Evolutionary conservation across 768 basidiomycete genomes (phyloP), one percentile per base, ranked within the genome.

Genomic region (Psilocybe azurescens): DNA sequence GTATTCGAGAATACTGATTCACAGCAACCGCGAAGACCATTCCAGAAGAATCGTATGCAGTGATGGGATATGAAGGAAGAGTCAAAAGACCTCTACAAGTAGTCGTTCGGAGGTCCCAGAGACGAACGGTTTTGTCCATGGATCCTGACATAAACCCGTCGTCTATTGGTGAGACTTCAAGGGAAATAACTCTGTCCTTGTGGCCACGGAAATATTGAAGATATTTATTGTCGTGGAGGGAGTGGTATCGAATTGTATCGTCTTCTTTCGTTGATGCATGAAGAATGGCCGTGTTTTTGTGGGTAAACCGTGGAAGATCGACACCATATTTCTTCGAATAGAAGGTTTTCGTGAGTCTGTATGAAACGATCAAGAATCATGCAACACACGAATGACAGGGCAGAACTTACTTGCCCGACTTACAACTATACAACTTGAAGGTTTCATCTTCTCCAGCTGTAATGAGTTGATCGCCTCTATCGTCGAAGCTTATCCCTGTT

Each of bases 241-340:
- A 96, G 69, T 97, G 94, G 74, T 98, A 98, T 49, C 97, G 88
- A 66, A 99, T 86, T 0, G 92, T 95, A 72, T 98, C 94, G 74
- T 98, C 93, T 74, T 92, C 93, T 73, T 97, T 98, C 16, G 96
- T 98, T 4, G 94, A 96, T 7, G 96, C 92, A 70, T 98, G 88
- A 2, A 99, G 72, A 51, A 98, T 89, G 3, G 90, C 87, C 0
- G 88, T 87, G 66, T 86, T 89, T 72, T 92, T 93, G 79, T 99
- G 97, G 0, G 97, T 98, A 70, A 98, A 97, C 3, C 97, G 87
- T 20, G 95, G 94, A 18, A 96, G 84, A 75, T 97, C 94, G 49
- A 95, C 91, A 1, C 97, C 97, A 74, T 99, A 99, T 74, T 99
- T 99, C 77, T 96, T 95, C 0, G 96, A 98, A 68, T 90, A 86